These are phyloP conservation scores for Huntiella decipiens DNA, from an alignment of 2,329 filamentous ascomycete species.

Conservation along the genomic window DNA sequence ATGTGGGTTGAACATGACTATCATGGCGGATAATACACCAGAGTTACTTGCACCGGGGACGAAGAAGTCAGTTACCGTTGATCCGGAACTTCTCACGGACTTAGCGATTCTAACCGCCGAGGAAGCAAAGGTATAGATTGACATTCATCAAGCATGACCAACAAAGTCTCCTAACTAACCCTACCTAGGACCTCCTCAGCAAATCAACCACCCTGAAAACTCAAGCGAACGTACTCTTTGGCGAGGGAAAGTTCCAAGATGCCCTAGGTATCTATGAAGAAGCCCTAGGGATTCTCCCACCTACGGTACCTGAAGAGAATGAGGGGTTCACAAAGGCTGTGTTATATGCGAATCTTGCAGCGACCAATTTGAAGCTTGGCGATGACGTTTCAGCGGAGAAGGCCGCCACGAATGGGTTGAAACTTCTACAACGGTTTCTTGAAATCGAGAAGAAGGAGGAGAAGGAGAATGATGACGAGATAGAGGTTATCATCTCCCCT, in stretches of 20 bases:
- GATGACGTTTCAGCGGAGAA: conserved; percentile 73
- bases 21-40: too few relatives aligned
- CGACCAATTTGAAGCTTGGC: conserved; percentile 66
- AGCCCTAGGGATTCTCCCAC: conserved; percentile 59
- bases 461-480: conserved; percentile 13
- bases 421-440: conserved; percentile 45
- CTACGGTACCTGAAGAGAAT: conserved; percentile 64
- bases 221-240: conserved; percentile 65
- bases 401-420: conserved; percentile 52
- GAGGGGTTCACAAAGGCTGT: conserved; percentile 39
- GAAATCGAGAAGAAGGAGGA: conserved; percentile 22
- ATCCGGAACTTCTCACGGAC: neutral
- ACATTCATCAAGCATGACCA: neutral
- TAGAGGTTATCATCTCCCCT: conserved; percentile 39
- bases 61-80: neutral
- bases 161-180: neutral
- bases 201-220: conserved; percentile 57
- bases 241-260: conserved; percentile 48
- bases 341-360: conserved; percentile 71
- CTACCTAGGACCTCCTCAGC: conserved; percentile 40
- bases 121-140: conserved; percentile 32
- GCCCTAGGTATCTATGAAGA: conserved; percentile 71
- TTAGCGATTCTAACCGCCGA: conserved; percentile 28
- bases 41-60: neutral
- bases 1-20: too few relatives aligned